phyloP scores from a whole-genome alignment of 352 stramenopile genomes.

The Phytophthora quininea region DNA sequence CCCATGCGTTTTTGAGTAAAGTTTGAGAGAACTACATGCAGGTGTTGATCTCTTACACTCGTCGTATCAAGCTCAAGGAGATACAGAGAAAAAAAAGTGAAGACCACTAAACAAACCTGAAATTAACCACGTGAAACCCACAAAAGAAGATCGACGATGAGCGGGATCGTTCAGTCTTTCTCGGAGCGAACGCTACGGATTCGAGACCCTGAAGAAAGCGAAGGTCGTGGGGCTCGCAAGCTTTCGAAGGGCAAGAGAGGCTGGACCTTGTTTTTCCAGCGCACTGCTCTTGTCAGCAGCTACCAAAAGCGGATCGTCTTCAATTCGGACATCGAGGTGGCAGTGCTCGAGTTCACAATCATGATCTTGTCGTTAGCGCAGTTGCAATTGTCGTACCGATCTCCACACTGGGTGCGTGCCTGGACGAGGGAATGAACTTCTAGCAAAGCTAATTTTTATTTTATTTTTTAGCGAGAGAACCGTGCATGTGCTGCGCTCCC shows the following conservation, averaged over 20 bases:
- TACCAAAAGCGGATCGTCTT: constrained; percentile 53
- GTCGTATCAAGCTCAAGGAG: too few relatives aligned
- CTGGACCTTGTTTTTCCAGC: constrained; percentile 34
- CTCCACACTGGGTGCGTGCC: constrained; percentile 41
- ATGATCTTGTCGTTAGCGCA: constrained; percentile 49
- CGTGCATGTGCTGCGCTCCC: constrained; percentile 32
- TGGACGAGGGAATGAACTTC: neutral
- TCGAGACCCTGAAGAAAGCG: constrained; percentile 11
- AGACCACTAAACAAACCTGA: too few relatives aligned
- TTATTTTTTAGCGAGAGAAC: constrained; percentile 48
- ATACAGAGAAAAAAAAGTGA: neutral
- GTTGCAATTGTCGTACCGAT: constrained; percentile 41
- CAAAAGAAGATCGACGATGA: too few relatives aligned
- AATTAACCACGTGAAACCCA: too few relatives aligned
- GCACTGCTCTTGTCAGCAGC: constrained; percentile 26
- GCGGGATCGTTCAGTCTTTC: neutral
- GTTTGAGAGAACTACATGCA: neutral
- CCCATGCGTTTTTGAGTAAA: too few relatives aligned
- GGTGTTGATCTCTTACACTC: too few relatives aligned
- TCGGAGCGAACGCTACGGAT: neutral
- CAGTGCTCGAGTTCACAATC: constrained; percentile 48
- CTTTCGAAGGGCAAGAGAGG: constrained; percentile 17
- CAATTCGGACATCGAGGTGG: constrained; percentile 49
- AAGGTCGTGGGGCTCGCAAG: neutral
- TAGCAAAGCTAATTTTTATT: neutral